These are phyloP conservation scores for Aspergillus baeticus DNA, from an alignment of 495 filamentous ascomycete genomes.

Conservation along the genomic window DNA sequence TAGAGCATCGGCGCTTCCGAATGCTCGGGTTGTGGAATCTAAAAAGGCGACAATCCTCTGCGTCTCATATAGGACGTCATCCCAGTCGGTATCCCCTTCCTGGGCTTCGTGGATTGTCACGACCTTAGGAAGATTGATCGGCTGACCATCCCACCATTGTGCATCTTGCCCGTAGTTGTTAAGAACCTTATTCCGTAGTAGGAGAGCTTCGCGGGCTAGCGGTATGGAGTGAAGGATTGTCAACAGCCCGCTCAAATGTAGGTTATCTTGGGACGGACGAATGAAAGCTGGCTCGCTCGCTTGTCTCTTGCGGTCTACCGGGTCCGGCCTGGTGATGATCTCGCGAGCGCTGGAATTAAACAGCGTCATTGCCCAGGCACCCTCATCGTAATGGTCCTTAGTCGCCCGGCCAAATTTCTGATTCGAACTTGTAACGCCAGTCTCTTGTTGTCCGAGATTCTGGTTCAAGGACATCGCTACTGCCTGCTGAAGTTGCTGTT, in stretches of 20 bases:
- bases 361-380: slow-evolving; percentile 73
- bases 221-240: slow-evolving; percentile 86
- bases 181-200: slow-evolving; percentile 50
- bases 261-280: slow-evolving; percentile 56
- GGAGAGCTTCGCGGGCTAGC: slow-evolving; percentile 70
- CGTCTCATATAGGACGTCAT: slow-evolving; percentile 48
- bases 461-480: slow-evolving; percentile 52
- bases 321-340: slow-evolving; percentile 58
- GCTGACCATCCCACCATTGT: slow-evolving; percentile 84
- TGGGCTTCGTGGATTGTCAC: slow-evolving; percentile 49
- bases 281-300: slow-evolving; percentile 68
- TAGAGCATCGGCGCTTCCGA: slow-evolving; percentile 69
- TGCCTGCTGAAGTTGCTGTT: slow-evolving; percentile 59
- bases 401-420: slow-evolving; percentile 71
- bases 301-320: slow-evolving; percentile 58
- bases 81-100: slow-evolving; percentile 35
- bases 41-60: slow-evolving; percentile 89
- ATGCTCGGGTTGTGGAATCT: slow-evolving; percentile 73
- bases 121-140: slow-evolving; percentile 57
- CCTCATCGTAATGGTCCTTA: slow-evolving; percentile 67
- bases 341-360: slow-evolving; percentile 55
- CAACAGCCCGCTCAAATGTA: slow-evolving; percentile 66
- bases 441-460: slow-evolving; percentile 53
- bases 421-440: slow-evolving; percentile 47
- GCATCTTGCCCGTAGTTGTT: slow-evolving; percentile 65